Evolutionary conservation across 257 asterid species (phyloP).

Genomic region (Solanum etuberosum): DNA sequence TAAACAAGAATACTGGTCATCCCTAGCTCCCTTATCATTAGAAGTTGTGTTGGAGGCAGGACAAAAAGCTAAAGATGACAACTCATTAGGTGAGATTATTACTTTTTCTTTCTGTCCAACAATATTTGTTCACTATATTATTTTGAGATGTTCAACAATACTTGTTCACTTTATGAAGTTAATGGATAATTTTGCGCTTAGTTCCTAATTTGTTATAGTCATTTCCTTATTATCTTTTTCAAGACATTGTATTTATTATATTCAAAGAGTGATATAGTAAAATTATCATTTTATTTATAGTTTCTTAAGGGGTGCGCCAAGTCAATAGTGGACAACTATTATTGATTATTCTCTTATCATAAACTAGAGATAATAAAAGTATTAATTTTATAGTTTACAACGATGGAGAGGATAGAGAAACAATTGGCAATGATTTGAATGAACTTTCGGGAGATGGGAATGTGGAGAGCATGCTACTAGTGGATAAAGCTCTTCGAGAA

Average conservation of each 20-base stretch:
- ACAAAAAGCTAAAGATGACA: slow-evolving; percentile 49
- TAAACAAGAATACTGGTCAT: slow-evolving; percentile 75
- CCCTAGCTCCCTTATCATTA: slow-evolving; percentile 50
- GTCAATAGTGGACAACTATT: neutral
- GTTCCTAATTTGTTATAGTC: too few relatives aligned
- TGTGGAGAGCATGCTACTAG: slow-evolving; percentile 87
- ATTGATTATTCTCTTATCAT: too few relatives aligned
- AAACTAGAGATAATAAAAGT: neutral
- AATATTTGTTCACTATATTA: neutral
- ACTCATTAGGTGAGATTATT: slow-evolving; percentile 23
- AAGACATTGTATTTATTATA: too few relatives aligned
- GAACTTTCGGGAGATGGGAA: slow-evolving; percentile 38
- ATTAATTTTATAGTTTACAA: slow-evolving; percentile 25
- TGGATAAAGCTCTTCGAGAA: slow-evolving; percentile 84
- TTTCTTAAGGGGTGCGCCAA: neutral
- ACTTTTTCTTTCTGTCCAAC: neutral
- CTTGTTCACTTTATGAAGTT: too few relatives aligned
- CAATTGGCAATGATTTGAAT: slow-evolving; percentile 11
- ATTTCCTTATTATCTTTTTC: too few relatives aligned
- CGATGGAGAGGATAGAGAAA: slow-evolving; percentile 63
- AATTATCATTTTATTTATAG: too few relatives aligned
- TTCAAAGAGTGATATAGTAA: neutral
- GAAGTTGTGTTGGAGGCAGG: slow-evolving; percentile 78
- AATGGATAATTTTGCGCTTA: neutral
- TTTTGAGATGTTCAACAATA: neutral